Percentiles rank a stretch among this genome's conserved stretches.
phyloP scores from a whole-genome alignment of 352 stramenopile genomes.

The Pythium coloratum region DNA sequence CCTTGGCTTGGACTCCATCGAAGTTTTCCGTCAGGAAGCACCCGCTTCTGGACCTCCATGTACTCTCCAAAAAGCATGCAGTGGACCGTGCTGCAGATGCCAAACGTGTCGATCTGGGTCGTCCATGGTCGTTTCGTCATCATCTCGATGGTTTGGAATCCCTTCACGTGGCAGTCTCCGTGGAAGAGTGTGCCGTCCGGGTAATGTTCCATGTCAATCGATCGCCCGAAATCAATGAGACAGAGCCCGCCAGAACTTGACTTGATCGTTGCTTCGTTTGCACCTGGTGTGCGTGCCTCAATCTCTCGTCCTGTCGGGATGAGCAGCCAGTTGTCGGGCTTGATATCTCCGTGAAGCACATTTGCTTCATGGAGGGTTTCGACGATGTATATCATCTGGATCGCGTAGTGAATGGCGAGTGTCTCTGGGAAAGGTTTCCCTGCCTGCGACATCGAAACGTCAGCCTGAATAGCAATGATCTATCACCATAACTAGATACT shows the following conservation, averaged over 20 bases:
- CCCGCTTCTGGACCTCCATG: slow-evolving; percentile 61
- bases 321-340: slow-evolving; percentile 88
- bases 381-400: slow-evolving; percentile 76
- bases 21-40: slow-evolving; percentile 25
- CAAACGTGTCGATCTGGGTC: slow-evolving; percentile 86
- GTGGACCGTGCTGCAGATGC: slow-evolving; percentile 68
- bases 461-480: neutral
- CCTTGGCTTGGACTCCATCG: slow-evolving; percentile 49
- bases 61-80: slow-evolving; percentile 87
- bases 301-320: slow-evolving; percentile 28
- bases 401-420: slow-evolving; percentile 72
- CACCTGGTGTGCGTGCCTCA: slow-evolving; percentile 4
- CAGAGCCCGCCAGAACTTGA: slow-evolving; percentile 46
- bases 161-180: slow-evolving; percentile 81
- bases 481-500: neutral
- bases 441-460: slow-evolving; percentile 23
- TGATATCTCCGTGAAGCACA: slow-evolving; percentile 84
- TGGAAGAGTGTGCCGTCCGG: slow-evolving; percentile 54
- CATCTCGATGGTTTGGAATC: slow-evolving; percentile 87
- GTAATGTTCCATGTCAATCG: slow-evolving; percentile 73
- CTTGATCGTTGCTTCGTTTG: neutral
- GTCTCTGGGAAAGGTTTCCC: slow-evolving; percentile 66
- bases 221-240: slow-evolving; percentile 85
- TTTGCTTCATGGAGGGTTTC: slow-evolving; percentile 61
- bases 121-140: slow-evolving; percentile 71